Conservation (phyloP, 176 grass and related monocot genomes). For the Carex parvula region DNA sequence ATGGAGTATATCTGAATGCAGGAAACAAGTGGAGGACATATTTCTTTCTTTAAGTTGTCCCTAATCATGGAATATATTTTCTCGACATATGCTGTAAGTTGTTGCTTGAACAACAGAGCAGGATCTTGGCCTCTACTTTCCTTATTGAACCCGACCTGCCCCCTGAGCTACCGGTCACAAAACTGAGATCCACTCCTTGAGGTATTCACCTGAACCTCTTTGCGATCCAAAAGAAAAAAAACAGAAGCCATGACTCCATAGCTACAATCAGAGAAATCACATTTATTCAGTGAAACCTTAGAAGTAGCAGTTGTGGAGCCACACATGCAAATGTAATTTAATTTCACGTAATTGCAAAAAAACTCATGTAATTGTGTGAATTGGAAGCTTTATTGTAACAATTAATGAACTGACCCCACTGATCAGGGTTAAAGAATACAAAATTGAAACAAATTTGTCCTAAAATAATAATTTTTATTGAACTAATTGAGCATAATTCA, state of each 20-base stretch:
- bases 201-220: slow-evolving; percentile 95
- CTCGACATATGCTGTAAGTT: slow-evolving; percentile 90
- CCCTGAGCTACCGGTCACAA: slow-evolving; percentile 70
- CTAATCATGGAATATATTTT: slow-evolving; percentile 99
- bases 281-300: no score
- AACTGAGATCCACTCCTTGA: slow-evolving; percentile 81
- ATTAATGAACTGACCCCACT: background rate
- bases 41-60: slow-evolving; percentile 99
- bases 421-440: background rate
- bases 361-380: slow-evolving; percentile 25
- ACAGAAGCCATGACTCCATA: no score
- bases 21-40: slow-evolving; percentile 73
- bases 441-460: background rate
- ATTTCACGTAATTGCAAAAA: background rate
- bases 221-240: slow-evolving; percentile 25
- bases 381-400: background rate
- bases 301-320: no score
- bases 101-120: slow-evolving; percentile 90
- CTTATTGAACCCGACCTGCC: slow-evolving; percentile 61
- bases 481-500: background rate
- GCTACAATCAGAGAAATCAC: no score
- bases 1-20: slow-evolving; percentile 76
- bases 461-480: background rate
- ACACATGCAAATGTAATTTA: background rate
- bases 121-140: slow-evolving; percentile 97